These are phyloP conservation scores for Westerdykella ornata DNA, from an alignment of 2,329 filamentous ascomycete species.

Conservation along the genomic window DNA sequence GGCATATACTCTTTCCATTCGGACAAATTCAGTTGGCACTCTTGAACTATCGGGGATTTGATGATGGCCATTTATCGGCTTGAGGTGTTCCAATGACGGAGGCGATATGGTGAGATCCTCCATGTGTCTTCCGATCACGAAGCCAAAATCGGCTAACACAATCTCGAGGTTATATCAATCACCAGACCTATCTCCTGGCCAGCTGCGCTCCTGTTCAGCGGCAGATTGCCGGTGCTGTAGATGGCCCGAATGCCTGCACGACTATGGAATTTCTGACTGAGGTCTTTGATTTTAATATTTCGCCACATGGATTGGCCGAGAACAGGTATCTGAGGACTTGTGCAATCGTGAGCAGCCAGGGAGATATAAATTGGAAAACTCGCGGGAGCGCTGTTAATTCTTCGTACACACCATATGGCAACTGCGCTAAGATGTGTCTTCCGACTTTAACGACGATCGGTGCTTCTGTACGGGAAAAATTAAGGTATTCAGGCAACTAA, in stretches of 20 bases:
- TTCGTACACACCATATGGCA: too few species aligned
- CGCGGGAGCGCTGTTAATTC: too few species aligned
- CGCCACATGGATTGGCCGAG: slow-evolving; percentile 55
- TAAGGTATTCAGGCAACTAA: too few species aligned
- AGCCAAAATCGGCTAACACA: background rate
- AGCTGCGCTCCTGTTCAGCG: slow-evolving; percentile 84
- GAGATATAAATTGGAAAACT: too few species aligned
- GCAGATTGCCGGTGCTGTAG: slow-evolving; percentile 81
- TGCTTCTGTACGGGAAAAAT: too few species aligned
- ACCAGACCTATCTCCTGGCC: slow-evolving; percentile 80
- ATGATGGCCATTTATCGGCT: too few species aligned
- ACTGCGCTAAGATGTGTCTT: too few species aligned
- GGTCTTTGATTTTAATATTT: slow-evolving; percentile 91
- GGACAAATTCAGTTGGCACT: too few species aligned
- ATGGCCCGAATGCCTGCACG: slow-evolving; percentile 83
- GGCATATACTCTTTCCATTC: too few species aligned
- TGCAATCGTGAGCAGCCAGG: slow-evolving; percentile 50
- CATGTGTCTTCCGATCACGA: background rate
- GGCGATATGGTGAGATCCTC: slow-evolving; percentile 54
- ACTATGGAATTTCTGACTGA: slow-evolving; percentile 85
- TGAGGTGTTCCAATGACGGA: slow-evolving; percentile 73
- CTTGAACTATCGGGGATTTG: background rate
- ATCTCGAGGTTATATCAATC: slow-evolving; percentile 51
- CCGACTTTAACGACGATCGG: too few species aligned
- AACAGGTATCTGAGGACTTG: slow-evolving; percentile 65